Evolutionary conservation across 2,329 filamentous ascomycete genomes (phyloP).

Genomic region (Fusarium kyushuense): DNA sequence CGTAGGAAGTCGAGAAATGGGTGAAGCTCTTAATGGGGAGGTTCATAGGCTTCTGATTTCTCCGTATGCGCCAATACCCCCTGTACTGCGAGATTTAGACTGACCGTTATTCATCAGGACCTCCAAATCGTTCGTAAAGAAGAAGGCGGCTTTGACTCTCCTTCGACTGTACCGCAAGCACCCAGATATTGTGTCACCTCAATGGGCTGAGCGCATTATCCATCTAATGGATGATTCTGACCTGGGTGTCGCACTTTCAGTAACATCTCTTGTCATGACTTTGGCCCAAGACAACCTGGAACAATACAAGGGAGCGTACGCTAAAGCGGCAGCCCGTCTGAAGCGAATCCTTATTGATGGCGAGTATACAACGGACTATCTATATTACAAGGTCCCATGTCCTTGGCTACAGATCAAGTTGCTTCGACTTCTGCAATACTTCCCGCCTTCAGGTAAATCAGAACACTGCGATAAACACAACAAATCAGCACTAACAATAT

Average conservation of each 20-base stretch:
- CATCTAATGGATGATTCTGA: slow-evolving; percentile 98
- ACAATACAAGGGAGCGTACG: slow-evolving; percentile 92
- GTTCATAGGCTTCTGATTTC: slow-evolving; percentile 95
- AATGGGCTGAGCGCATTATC: slow-evolving; percentile 98
- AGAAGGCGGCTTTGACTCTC: slow-evolving; percentile 95
- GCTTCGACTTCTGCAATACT: slow-evolving; percentile 91
- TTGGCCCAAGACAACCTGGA: slow-evolving; percentile 94
- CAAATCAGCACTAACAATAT: slow-evolving; percentile 12
- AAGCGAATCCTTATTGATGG: slow-evolving; percentile 92
- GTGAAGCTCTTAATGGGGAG: slow-evolving; percentile 89
- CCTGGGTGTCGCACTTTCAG: slow-evolving; percentile 92
- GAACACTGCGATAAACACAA: neutral
- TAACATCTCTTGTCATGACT: slow-evolving; percentile 95
- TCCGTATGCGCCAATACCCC: slow-evolving; percentile 71
- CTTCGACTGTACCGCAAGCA: slow-evolving; percentile 95
- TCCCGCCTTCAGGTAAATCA: slow-evolving; percentile 84
- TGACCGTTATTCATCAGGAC: slow-evolving; percentile 50
- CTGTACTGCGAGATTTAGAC: neutral
- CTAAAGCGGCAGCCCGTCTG: slow-evolving; percentile 89
- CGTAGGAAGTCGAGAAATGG: slow-evolving; percentile 96
- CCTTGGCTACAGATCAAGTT: slow-evolving; percentile 99
- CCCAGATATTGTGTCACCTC: slow-evolving; percentile 91
- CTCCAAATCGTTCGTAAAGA: slow-evolving; percentile 98
- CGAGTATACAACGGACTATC: slow-evolving; percentile 89
- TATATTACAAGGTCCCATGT: slow-evolving; percentile 99